Conservation (phyloP, 495 filamentous ascomycete genomes). For the Talaromyces wortmannii region DNA sequence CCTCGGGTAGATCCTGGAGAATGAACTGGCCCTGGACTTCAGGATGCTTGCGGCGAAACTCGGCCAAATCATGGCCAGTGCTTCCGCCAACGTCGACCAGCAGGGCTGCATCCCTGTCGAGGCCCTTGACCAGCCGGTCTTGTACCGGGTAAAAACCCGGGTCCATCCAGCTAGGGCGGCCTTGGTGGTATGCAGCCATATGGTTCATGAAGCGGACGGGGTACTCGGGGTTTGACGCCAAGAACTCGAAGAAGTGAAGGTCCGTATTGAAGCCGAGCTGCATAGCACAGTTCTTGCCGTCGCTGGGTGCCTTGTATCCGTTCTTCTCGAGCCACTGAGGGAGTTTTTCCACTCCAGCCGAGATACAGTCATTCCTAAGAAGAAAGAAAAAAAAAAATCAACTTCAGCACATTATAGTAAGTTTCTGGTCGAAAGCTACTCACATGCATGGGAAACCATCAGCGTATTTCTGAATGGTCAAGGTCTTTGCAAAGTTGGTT, state of each 20-base stretch:
- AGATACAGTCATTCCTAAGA: conserved; percentile 19
- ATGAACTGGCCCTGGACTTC: conserved; percentile 35
- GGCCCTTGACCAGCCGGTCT: conserved; percentile 19
- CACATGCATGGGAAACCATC: conserved; percentile 4
- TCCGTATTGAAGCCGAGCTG: conserved; percentile 23
- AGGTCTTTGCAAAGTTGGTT: conserved; percentile 2
- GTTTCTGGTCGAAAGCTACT: not conserved
- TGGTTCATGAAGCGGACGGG: conserved; percentile 9
- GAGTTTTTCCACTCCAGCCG: conserved; percentile 18
- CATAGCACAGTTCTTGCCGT: conserved; percentile 22
- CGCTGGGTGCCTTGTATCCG: conserved; percentile 20
- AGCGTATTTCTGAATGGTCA: conserved; percentile 3
- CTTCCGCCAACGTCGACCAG: conserved; percentile 50
- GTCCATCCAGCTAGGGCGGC: conserved; percentile 40
- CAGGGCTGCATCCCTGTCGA: conserved; percentile 20
- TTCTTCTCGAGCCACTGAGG: conserved; percentile 21
- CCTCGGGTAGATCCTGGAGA: conserved; percentile 38
- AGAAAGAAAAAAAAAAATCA: not conserved
- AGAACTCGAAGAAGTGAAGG: conserved; percentile 27
- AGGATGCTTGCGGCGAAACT: conserved; percentile 30
- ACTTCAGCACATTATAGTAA: not conserved
- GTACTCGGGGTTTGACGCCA: conserved; percentile 14
- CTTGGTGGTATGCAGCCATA: conserved; percentile 36
- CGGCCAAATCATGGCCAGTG: conserved; percentile 38
- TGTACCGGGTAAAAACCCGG: conserved; percentile 37